phyloP scores from a whole-genome alignment of 371 early-diverging fungal genomes.

The Dichotomocladium elegans region DNA sequence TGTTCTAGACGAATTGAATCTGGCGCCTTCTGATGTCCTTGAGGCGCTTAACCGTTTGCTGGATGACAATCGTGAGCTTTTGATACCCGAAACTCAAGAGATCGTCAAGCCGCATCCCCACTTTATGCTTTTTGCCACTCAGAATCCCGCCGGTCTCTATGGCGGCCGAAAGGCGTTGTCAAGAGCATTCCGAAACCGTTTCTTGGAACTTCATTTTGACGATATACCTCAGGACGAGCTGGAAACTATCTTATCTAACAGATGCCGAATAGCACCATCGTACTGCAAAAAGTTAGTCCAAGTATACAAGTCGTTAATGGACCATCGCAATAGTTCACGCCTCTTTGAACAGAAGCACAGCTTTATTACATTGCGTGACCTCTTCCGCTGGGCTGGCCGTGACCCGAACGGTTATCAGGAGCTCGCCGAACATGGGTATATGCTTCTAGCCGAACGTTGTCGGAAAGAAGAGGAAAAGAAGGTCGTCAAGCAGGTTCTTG shows the following conservation, averaged over 20 bases:
- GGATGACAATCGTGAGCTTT: slow-evolving; percentile 98
- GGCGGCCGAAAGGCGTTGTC: slow-evolving; percentile 99
- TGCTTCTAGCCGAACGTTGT: slow-evolving; percentile 93
- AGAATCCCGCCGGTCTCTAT: slow-evolving; percentile 98
- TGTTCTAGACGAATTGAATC: slow-evolving; percentile 99
- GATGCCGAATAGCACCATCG: slow-evolving; percentile 88
- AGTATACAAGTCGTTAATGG: slow-evolving; percentile 85
- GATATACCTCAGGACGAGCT: slow-evolving; percentile 92
- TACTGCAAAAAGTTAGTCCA: slow-evolving; percentile 86
- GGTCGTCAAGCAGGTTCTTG: slow-evolving; percentile 81
- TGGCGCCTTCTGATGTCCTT: slow-evolving; percentile 99
- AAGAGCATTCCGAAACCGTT: slow-evolving; percentile 99
- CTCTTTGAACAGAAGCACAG: slow-evolving; percentile 93
- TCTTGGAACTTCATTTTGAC: slow-evolving; percentile 95
- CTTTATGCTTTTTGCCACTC: slow-evolving; percentile 99
- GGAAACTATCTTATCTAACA: slow-evolving; percentile 78
- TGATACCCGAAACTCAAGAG: slow-evolving; percentile 97
- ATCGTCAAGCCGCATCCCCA: slow-evolving; percentile 92
- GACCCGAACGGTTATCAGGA: slow-evolving; percentile 74
- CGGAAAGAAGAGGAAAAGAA: slow-evolving; percentile 82
- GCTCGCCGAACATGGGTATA: slow-evolving; percentile 91
- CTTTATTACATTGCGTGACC: slow-evolving; percentile 96
- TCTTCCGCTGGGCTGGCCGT: slow-evolving; percentile 98
- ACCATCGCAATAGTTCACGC: slow-evolving; percentile 74
- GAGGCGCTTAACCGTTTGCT: slow-evolving; percentile 99